These are phyloP conservation scores for Poa pratensis DNA, from an alignment of 176 grass and related monocot genomes.

Conservation along the genomic window DNA sequence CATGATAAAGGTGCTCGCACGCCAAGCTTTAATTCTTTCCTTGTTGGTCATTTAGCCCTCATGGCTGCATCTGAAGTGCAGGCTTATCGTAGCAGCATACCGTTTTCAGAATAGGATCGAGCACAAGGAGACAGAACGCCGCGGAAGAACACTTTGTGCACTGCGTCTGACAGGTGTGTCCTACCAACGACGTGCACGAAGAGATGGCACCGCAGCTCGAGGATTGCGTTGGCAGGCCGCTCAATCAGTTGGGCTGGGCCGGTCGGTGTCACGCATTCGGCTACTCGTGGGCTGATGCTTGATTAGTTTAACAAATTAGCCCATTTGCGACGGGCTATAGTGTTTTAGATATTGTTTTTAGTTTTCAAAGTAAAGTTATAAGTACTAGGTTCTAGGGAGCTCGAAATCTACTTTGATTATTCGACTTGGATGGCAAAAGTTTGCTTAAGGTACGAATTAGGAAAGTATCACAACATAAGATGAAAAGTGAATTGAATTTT, in stretches of 20 bases:
- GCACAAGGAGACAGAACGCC: constrained; percentile 38
- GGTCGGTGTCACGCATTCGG: neutral
- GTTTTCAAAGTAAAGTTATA: too few relatives aligned
- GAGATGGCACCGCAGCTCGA: neutral
- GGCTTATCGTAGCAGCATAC: constrained; percentile 21
- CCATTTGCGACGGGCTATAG: too few relatives aligned
- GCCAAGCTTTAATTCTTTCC: neutral
- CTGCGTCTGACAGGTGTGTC: neutral
- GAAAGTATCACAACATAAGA: too few relatives aligned
- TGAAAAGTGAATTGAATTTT: too few relatives aligned
- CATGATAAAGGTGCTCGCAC: neutral
- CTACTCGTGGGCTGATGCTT: neutral
- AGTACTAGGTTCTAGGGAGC: too few relatives aligned
- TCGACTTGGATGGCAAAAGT: too few relatives aligned
- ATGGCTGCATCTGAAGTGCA: neutral
- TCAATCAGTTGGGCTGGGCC: neutral
- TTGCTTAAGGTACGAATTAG: too few relatives aligned
- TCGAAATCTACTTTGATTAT: too few relatives aligned
- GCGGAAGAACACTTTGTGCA: neutral
- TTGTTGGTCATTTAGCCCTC: neutral
- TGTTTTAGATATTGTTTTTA: too few relatives aligned
- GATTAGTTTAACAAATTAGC: neutral
- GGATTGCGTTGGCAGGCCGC: neutral
- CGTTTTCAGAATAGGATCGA: constrained; percentile 37
- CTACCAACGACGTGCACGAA: neutral